Evolutionary conservation across 2,329 filamentous ascomycete genomes (phyloP).

Genomic region (Xylaria sp.): DNA sequence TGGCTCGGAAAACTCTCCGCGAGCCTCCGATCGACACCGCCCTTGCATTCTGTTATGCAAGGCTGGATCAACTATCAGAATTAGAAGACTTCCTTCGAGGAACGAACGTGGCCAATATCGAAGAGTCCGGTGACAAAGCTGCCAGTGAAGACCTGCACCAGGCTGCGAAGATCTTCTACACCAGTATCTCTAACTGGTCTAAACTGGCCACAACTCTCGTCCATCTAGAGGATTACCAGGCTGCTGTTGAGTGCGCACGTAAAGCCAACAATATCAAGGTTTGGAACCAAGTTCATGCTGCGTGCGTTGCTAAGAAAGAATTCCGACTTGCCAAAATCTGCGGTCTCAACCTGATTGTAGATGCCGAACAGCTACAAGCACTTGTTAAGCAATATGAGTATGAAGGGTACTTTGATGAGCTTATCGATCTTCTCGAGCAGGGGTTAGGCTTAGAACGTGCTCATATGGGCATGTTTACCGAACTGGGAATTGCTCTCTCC

Average conservation of each 20-base stretch:
- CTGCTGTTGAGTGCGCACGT: slow-evolving; percentile 94
- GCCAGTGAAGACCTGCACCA: slow-evolving; percentile 94
- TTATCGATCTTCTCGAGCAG: slow-evolving; percentile 93
- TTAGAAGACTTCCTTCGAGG: slow-evolving; percentile 95
- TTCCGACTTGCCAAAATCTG: slow-evolving; percentile 99
- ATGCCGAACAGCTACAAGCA: slow-evolving; percentile 92
- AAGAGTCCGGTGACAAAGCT: slow-evolving; percentile 97
- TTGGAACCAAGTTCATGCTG: slow-evolving; percentile 98
- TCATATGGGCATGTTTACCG: slow-evolving; percentile 98
- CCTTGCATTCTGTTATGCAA: slow-evolving; percentile 91
- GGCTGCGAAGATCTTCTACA: slow-evolving; percentile 98
- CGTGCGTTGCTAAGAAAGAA: slow-evolving; percentile 97
- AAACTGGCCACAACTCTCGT: slow-evolving; percentile 98
- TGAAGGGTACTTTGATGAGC: slow-evolving; percentile 98
- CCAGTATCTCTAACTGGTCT: slow-evolving; percentile 98
- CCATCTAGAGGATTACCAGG: slow-evolving; percentile 97
- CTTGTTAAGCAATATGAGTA: slow-evolving; percentile 97
- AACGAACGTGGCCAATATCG: slow-evolving; percentile 94
- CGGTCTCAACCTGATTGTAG: slow-evolving; percentile 96
- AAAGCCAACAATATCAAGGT: slow-evolving; percentile 99
- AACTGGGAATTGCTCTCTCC: slow-evolving; percentile 88
- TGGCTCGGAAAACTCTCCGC: slow-evolving; percentile 96
- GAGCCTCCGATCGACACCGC: slow-evolving; percentile 94
- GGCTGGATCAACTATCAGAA: slow-evolving; percentile 89
- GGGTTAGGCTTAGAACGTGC: slow-evolving; percentile 91